A percentile compares a stretch with the other conserved stretches of the same genome.
phyloP scores from a whole-genome alignment of 345 rosid genomes.

The Psidium friedrichsthalianum region DNA sequence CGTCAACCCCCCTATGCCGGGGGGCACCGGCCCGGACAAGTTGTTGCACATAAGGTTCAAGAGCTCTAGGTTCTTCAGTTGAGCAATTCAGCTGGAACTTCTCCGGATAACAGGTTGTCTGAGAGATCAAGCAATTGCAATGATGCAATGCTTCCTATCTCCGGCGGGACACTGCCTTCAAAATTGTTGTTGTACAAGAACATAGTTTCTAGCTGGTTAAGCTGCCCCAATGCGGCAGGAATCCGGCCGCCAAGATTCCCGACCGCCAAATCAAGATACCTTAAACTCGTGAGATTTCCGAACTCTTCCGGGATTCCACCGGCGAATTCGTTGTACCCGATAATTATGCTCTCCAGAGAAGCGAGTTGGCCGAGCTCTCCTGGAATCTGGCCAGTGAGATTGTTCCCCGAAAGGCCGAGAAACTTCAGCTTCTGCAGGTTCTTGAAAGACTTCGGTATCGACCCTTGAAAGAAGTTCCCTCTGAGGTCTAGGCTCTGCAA shows the following conservation, averaged over 20 bases:
- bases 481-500: conserved; percentile 74
- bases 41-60: conserved; percentile 78
- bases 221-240: conserved; percentile 66
- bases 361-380: conserved; percentile 58
- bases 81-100: conserved; percentile 44
- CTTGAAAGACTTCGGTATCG: conserved; percentile 53
- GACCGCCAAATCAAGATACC: conserved; percentile 69
- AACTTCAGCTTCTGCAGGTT: conserved; percentile 63
- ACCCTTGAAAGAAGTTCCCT: conserved; percentile 77
- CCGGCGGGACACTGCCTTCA: conserved; percentile 50
- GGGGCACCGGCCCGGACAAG: conserved; percentile 61
- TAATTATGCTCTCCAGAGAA: conserved; percentile 68
- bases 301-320: conserved; percentile 63
- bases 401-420: conserved; percentile 85
- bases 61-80: conserved; percentile 62
- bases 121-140: conserved; percentile 76
- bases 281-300: conserved; percentile 63
- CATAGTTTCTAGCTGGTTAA: conserved; percentile 45
- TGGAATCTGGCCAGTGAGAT: conserved; percentile 72
- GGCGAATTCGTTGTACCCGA: conserved; percentile 77
- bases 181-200: conserved; percentile 62
- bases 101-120: conserved; percentile 49
- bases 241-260: conserved; percentile 66
- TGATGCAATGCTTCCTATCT: conserved; percentile 51
- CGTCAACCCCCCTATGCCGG: conserved; percentile 32